phyloP scores from a whole-genome alignment of 805 yeast genomes.

The Metschnikowia hibisci region DNA sequence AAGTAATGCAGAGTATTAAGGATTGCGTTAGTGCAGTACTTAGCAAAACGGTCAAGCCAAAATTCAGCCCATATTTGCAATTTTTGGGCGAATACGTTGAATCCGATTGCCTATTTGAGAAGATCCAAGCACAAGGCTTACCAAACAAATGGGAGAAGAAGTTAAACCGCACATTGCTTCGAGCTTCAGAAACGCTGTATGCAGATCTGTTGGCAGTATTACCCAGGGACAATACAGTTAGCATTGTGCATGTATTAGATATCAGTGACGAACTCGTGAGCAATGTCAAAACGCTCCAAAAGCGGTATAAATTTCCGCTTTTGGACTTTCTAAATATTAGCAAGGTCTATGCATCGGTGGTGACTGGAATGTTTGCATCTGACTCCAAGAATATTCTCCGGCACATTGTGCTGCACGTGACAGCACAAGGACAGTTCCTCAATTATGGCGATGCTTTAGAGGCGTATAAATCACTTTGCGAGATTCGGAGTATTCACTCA shows the following conservation, averaged over 20 bases:
- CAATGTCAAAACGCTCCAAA: slow-evolving; percentile 50
- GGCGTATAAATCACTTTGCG: slow-evolving; percentile 49
- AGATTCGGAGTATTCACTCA: slow-evolving; percentile 47
- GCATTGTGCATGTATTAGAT: slow-evolving; percentile 51
- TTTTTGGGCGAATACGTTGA: slow-evolving; percentile 50
- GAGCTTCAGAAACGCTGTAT: slow-evolving; percentile 37
- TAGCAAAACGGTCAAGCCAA: slow-evolving; percentile 46
- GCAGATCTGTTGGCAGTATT: slow-evolving; percentile 40
- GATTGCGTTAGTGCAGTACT: slow-evolving; percentile 40
- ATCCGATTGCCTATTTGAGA: slow-evolving; percentile 41
- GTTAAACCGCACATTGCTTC: slow-evolving; percentile 31
- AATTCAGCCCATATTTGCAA: slow-evolving; percentile 49
- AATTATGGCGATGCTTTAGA: slow-evolving; percentile 56
- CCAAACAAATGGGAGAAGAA: slow-evolving; percentile 46
- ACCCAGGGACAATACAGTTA: slow-evolving; percentile 57
- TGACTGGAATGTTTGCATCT: slow-evolving; percentile 50
- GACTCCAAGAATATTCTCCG: slow-evolving; percentile 51
- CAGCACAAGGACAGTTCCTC: slow-evolving; percentile 29
- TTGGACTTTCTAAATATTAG: slow-evolving; percentile 55
- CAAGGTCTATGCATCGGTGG: slow-evolving; percentile 42
- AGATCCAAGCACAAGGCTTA: slow-evolving; percentile 31
- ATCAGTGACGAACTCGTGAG: slow-evolving; percentile 51
- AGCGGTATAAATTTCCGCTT: slow-evolving; percentile 57
- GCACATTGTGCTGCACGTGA: slow-evolving; percentile 44
- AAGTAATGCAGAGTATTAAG: slow-evolving; percentile 44